Evolutionary conservation across 2,329 filamentous ascomycete species (phyloP).

Genomic region (Aaosphaeria arxii): DNA sequence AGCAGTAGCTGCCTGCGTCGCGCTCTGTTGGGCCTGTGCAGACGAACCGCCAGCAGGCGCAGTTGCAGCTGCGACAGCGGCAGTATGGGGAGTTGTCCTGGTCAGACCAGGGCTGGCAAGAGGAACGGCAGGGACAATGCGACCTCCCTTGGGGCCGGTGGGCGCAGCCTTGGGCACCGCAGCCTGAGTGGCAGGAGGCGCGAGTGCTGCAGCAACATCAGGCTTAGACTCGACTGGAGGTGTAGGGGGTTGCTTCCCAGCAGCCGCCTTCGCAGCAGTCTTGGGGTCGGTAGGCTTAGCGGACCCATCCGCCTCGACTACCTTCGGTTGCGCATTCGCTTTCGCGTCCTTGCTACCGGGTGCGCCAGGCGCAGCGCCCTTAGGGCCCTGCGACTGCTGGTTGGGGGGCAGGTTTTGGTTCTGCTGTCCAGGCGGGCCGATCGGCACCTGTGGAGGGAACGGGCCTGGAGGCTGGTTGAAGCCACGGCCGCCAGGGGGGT

Average conservation of each 20-base stretch:
- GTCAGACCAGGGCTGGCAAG: slow-evolving; percentile 47
- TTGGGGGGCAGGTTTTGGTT: slow-evolving; percentile 33
- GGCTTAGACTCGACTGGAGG: slow-evolving; percentile 69
- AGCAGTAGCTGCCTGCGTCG: slow-evolving; percentile 70
- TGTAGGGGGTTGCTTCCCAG: slow-evolving; percentile 53
- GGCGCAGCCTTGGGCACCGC: slow-evolving; percentile 38
- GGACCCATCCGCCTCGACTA: slow-evolving; percentile 45
- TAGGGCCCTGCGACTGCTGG: slow-evolving; percentile 37
- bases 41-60: slow-evolving; percentile 25
- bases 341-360: slow-evolving; percentile 27
- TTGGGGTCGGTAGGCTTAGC: slow-evolving; percentile 45
- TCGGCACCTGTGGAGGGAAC: slow-evolving; percentile 60
- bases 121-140: slow-evolving; percentile 65
- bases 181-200: slow-evolving; percentile 43
- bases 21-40: slow-evolving; percentile 65
- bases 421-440: slow-evolving; percentile 53
- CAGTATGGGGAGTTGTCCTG: slow-evolving; percentile 38
- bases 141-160: slow-evolving; percentile 46
- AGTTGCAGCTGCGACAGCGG: slow-evolving; percentile 27
- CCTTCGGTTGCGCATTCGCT: slow-evolving; percentile 24
- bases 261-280: slow-evolving; percentile 37
- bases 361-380: slow-evolving; percentile 31
- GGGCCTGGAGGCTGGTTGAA: slow-evolving; percentile 68
- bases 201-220: slow-evolving; percentile 55
- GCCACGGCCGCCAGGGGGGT: slow-evolving; percentile 67